Conservation (phyloP, 2,329 filamentous ascomycete species). For the Ambrosiella xylebori region DNA sequence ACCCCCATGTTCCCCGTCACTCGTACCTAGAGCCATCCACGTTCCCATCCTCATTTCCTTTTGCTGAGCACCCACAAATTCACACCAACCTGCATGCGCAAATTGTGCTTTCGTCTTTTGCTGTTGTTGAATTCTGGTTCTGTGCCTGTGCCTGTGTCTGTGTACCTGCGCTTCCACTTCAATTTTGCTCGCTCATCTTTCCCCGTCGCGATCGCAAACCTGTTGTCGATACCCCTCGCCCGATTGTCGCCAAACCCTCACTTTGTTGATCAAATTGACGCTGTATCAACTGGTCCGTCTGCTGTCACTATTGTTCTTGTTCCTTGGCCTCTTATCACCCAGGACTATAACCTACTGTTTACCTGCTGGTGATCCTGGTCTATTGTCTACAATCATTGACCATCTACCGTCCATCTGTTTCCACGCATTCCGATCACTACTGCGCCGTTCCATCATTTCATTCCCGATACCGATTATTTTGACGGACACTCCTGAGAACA, state of each 20-base stretch:
- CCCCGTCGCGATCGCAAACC: conserved; percentile 3
- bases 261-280: background rate
- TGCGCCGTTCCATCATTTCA: background rate
- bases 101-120: background rate
- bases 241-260: background rate
- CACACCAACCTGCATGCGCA: background rate
- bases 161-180: background rate
- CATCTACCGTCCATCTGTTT: background rate
- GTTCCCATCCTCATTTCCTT: conserved; percentile 11
- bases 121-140: background rate
- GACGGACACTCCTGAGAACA: background rate
- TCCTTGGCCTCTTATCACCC: background rate
- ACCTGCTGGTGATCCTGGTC: background rate
- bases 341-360: background rate
- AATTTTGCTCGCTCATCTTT: background rate
- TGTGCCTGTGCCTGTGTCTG: background rate
- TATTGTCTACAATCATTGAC: background rate
- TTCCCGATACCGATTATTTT: background rate
- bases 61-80: conserved; percentile 4
- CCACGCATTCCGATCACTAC: background rate
- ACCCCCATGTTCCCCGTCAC: background rate
- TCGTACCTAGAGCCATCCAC: conserved; percentile 4
- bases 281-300: background rate
- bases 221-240: background rate
- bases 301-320: background rate